phyloP scores from a whole-genome alignment of 441 rosid species.

The Populus trichocarpa region DNA sequence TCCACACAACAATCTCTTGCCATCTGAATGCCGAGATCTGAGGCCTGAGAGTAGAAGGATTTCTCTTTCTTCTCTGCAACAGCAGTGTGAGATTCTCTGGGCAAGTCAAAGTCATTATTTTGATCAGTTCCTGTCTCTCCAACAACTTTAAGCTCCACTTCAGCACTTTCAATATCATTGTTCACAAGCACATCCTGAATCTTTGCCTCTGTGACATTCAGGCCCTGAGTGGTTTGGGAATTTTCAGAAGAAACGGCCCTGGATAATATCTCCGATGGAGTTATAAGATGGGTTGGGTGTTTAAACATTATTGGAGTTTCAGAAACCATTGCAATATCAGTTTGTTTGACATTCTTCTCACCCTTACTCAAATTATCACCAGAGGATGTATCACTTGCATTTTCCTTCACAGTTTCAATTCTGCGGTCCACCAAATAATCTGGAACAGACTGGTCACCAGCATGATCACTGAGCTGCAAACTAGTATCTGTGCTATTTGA shows the following conservation, averaged over 20 bases:
- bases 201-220: conserved; percentile 42
- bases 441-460: conserved; percentile 37
- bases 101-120: conserved; percentile 43
- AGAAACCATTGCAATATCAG: conserved; percentile 39
- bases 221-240: conserved; percentile 35
- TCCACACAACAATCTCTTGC: conserved; percentile 52
- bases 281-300: conserved; percentile 84
- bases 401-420: conserved; percentile 38
- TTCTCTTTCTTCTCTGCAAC: conserved; percentile 50
- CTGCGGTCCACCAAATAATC: conserved; percentile 58
- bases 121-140: conserved; percentile 42
- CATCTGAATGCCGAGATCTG: conserved; percentile 63
- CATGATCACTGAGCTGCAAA: conserved; percentile 32
- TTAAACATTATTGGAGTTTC: conserved; percentile 50
- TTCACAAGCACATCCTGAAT: conserved; percentile 48
- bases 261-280: conserved; percentile 74
- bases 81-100: conserved; percentile 34
- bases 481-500: conserved; percentile 29
- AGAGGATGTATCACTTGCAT: conserved; percentile 31
- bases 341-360: conserved; percentile 42
- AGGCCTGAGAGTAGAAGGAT: conserved; percentile 65
- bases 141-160: conserved; percentile 53
- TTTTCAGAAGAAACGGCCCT: conserved; percentile 52
- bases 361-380: conserved; percentile 46
- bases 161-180: conserved; percentile 38